These are phyloP conservation scores for Drechslerella dactyloides DNA, from an alignment of 2,329 filamentous ascomycete genomes.

Conservation along the genomic window DNA sequence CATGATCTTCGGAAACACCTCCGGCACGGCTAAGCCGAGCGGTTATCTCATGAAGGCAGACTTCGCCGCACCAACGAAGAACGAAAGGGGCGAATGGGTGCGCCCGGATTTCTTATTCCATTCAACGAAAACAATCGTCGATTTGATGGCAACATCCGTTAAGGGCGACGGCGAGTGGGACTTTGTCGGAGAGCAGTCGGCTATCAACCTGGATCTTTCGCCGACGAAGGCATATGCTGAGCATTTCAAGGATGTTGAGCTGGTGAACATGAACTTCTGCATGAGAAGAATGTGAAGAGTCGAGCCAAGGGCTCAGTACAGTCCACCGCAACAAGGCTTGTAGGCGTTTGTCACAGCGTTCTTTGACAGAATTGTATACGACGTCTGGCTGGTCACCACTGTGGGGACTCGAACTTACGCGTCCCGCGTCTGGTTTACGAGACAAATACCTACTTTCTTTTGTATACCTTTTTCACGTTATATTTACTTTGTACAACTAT, in stretches of 20 bases:
- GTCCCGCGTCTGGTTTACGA: slow-evolving; percentile 10
- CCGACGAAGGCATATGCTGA: slow-evolving; percentile 42
- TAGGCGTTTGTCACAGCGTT: neutral
- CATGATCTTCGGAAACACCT: slow-evolving; percentile 44
- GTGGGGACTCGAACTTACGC: neutral
- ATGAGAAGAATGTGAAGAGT: slow-evolving; percentile 36
- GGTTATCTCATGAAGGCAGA: slow-evolving; percentile 41
- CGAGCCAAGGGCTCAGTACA: neutral
- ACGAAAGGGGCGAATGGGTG: slow-evolving; percentile 43
- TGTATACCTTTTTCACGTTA: neutral
- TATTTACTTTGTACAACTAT: too few relatives aligned
- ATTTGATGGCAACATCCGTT: slow-evolving; percentile 31
- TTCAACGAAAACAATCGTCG: slow-evolving; percentile 40
- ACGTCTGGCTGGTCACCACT: neutral
- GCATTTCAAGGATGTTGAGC: slow-evolving; percentile 44
- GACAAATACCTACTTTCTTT: neutral
- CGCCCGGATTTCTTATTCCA: slow-evolving; percentile 44
- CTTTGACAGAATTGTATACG: neutral
- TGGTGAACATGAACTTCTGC: slow-evolving; percentile 44
- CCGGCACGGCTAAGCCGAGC: slow-evolving; percentile 38
- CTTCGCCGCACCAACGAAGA: slow-evolving; percentile 32
- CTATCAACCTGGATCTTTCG: slow-evolving; percentile 34
- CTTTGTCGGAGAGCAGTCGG: slow-evolving; percentile 24
- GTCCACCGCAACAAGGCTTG: neutral
- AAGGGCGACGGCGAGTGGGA: slow-evolving; percentile 36